Conservation (phyloP, 306 rosid genomes). For the Rosa multiflora region DNA sequence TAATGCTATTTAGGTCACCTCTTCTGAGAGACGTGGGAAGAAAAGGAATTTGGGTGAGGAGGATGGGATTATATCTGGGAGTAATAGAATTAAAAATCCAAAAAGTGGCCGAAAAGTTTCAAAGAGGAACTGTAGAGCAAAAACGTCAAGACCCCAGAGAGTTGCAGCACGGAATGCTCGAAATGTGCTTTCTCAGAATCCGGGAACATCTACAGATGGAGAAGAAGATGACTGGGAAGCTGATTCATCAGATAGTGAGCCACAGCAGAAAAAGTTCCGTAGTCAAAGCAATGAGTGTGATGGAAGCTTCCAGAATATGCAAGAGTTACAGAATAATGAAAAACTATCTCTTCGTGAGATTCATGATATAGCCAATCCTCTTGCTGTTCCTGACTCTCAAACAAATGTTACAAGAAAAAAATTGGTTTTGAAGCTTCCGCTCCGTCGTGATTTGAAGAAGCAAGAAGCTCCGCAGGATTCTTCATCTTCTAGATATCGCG, state of each 20-base stretch:
- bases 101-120: conserved; percentile 43
- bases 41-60: conserved; percentile 68
- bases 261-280: conserved; percentile 38
- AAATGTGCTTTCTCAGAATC: conserved; percentile 55
- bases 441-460: conserved; percentile 63
- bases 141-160: conserved; percentile 63
- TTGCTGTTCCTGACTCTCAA: conserved; percentile 43
- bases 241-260: conserved; percentile 57
- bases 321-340: conserved; percentile 29
- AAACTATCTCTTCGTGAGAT: conserved; percentile 32
- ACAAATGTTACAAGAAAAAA: conserved; percentile 38
- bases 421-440: conserved; percentile 62
- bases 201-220: conserved; percentile 59
- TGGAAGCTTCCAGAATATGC: conserved; percentile 33
- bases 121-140: conserved; percentile 56
- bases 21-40: conserved; percentile 73
- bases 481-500: conserved; percentile 41
- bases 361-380: conserved; percentile 35
- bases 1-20: conserved; percentile 47
- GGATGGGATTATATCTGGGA: conserved; percentile 46
- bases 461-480: conserved; percentile 42
- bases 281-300: conserved; percentile 40
- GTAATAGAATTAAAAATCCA: conserved; percentile 48
- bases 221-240: conserved; percentile 53
- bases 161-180: conserved; percentile 77